Evolutionary conservation across 345 rosid genomes (phyloP), one percentile per base, ranked within the genome.

Genomic region (Microthlaspi erraticum): DNA sequence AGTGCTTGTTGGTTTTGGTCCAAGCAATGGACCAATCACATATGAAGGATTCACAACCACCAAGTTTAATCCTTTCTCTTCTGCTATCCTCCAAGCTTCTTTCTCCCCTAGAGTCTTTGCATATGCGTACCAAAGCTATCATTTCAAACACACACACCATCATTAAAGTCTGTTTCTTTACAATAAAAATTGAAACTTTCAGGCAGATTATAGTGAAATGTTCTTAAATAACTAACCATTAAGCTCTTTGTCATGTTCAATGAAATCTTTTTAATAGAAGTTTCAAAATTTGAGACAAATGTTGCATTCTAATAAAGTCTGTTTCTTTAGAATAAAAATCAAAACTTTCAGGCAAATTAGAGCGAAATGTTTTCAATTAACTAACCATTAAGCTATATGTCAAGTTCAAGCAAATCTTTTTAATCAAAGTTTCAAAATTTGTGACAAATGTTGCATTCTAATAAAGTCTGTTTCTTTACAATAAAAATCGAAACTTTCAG

Each of bases 1-100:
- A 16, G 97, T 78, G 23, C 96, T 94, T 12, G 93, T 88, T 0
- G 97, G 96, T 44, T 91, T 87, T 3, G 96, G 95, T 9, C 91
- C 79, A 41, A 91, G 91, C 72, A 87, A 62, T 17, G 96, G 96
- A 72, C 99, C 99, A 44, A 91, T 88, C 13, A 89, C 93, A 67
- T 83, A 83, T 0, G 96, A 89, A 8, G 98, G 98, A 55, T 91
- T 94, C 43, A 89, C 89, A 18, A 87, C 95, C 53, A 91, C 96
- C 37, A 91, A 76, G 64, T 89, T 82, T 17, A 94, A 64, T 23
- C 88, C 95, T 46, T 43, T 78, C 62, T 94, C 93, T 34, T 80
- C 50, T 5, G 97, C 92, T n/a, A 83, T 59, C 61, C 72, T 84
- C 99, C 99, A 91, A 6, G 97, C 97, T 49, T 94, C 96, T 76